phyloP scores from a whole-genome alignment of 208 protist species.

The Zelonia costaricensis region DNA sequence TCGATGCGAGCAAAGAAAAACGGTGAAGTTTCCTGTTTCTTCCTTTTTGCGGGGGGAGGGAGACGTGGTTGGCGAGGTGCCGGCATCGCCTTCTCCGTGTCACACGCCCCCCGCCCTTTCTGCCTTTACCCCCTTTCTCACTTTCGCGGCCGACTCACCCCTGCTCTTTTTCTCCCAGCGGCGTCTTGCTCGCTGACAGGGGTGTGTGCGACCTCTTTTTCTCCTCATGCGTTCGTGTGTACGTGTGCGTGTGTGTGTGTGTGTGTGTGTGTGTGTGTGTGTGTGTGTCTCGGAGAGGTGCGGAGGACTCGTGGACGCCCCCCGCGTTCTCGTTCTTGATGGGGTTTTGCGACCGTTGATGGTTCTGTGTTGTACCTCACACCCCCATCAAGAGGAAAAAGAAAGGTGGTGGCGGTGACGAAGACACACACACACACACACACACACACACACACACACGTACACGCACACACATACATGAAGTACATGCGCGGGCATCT shows the following conservation, averaged over 20 bases:
- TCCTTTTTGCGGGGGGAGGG: no score
- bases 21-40: no score
- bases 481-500: neutral
- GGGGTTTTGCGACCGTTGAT: neutral
- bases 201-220: no score
- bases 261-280: neutral
- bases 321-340: neutral
- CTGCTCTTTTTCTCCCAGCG: neutral
- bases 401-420: neutral
- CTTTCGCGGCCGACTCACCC: no score
- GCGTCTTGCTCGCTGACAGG: no score
- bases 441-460: neutral
- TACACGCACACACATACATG: neutral
- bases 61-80: no score
- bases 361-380: neutral
- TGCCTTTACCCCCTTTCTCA: no score
- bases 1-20: no score
- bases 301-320: neutral
- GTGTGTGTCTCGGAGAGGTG: neutral
- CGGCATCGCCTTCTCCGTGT: no score
- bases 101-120: no score
- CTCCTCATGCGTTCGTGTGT: neutral
- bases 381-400: neutral
- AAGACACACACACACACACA: conserved; percentile 1
- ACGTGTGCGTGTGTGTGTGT: neutral